A percentile compares a stretch with the other conserved stretches of the same genome.
Evolutionary conservation across 345 rosid species (phyloP).

Genomic region (Linum tenue): DNA sequence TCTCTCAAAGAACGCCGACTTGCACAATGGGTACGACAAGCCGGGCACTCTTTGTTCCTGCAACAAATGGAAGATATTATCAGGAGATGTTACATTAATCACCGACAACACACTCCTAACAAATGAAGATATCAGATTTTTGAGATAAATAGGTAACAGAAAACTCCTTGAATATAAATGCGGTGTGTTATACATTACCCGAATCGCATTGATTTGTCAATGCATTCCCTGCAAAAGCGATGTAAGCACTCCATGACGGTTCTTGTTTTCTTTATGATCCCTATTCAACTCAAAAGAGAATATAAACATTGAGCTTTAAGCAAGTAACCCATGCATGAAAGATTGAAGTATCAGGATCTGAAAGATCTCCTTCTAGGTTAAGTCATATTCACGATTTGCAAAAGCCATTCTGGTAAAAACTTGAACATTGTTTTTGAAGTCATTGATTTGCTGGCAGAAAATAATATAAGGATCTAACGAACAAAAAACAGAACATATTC

Average conservation of each 20-base stretch:
- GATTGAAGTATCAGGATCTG: no score
- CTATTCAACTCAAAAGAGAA: slow-evolving; percentile 25
- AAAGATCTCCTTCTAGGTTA: no score
- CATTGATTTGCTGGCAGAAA: no score
- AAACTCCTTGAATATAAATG: not conserved
- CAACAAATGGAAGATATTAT: slow-evolving; percentile 14
- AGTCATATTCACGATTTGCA: no score
- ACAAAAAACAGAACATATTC: no score
- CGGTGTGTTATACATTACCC: slow-evolving; percentile 45
- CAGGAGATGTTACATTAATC: slow-evolving; percentile 2
- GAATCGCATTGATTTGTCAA: slow-evolving; percentile 91
- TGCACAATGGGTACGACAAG: slow-evolving; percentile 96
- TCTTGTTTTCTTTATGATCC: slow-evolving; percentile 88
- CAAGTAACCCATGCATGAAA: no score
- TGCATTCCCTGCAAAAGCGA: slow-evolving; percentile 91
- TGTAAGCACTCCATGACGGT: slow-evolving; percentile 96
- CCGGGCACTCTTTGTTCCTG: slow-evolving; percentile 97
- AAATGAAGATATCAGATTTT: not conserved
- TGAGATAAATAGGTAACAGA: not conserved
- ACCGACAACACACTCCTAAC: slow-evolving; percentile 8
- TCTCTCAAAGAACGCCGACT: slow-evolving; percentile 95
- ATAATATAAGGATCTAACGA: no score
- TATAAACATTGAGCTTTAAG: not conserved
- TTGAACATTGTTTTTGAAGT: no score
- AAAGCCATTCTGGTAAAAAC: no score